Evolutionary conservation across 768 basidiomycete species (phyloP).

Genomic region (Termitomyces sp.): DNA sequence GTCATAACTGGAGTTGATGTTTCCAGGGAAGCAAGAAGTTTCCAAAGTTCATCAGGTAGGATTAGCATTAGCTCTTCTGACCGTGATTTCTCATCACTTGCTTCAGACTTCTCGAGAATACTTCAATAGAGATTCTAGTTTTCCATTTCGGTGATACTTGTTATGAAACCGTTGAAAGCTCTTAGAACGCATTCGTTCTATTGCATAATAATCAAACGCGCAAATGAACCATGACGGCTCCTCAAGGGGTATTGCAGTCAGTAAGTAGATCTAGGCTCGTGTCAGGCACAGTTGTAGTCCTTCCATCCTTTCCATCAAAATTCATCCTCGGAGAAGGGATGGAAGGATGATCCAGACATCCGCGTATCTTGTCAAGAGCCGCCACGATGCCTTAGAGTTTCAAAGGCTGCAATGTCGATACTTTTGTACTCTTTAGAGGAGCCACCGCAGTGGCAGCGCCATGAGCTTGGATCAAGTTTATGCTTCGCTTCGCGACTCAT

Average conservation of each 20-base stretch:
- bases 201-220: not conserved
- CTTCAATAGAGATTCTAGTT: not conserved
- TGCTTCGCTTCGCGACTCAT: constrained; percentile 9
- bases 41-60: not conserved
- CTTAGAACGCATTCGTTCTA: not conserved
- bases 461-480: not conserved
- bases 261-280: not conserved
- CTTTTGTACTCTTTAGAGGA: not conserved
- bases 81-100: not conserved
- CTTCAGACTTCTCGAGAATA: not conserved
- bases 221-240: not conserved
- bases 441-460: constrained; percentile 1
- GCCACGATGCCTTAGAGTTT: not conserved
- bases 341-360: constrained; percentile 13
- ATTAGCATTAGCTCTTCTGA: not conserved
- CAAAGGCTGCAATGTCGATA: not conserved
- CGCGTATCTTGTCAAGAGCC: constrained; percentile 18
- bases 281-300: not conserved
- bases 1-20: constrained; percentile 1
- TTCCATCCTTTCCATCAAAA: not conserved
- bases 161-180: not conserved
- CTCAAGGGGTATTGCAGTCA: not conserved
- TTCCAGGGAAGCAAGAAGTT: constrained; percentile 8
- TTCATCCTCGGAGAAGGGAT: constrained; percentile 9
- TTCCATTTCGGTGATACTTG: not conserved